Evolutionary conservation across 768 basidiomycete genomes (phyloP).

Genomic region (Cantharellus anzutake): DNA sequence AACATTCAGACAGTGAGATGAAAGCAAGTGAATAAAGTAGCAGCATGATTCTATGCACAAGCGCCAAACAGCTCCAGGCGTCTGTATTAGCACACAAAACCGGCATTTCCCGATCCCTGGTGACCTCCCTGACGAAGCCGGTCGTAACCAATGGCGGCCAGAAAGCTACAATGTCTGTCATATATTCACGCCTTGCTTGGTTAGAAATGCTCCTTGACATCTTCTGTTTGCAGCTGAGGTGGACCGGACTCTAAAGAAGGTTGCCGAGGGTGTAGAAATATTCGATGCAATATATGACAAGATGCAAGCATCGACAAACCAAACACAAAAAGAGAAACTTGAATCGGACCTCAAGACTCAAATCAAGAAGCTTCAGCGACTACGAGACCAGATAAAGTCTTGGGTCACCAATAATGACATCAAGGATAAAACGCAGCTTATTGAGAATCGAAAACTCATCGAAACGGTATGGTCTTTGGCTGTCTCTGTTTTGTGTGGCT

Average conservation of each 20-base stretch:
- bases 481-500: neutral
- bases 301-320: constrained; percentile 89
- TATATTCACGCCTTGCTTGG: neutral
- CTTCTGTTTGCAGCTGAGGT: constrained; percentile 60
- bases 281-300: constrained; percentile 96
- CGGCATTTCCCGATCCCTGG: neutral
- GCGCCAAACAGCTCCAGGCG: too few species aligned
- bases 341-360: constrained; percentile 93
- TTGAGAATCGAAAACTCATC: constrained; percentile 89
- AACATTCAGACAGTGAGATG: too few species aligned
- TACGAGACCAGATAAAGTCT: constrained; percentile 79
- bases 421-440: constrained; percentile 85
- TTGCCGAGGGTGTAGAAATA: constrained; percentile 84
- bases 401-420: constrained; percentile 98
- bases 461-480: constrained; percentile 52
- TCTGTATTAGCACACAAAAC: too few species aligned
- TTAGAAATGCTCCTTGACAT: neutral
- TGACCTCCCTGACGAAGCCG: neutral
- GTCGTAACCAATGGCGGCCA: neutral
- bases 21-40: too few species aligned
- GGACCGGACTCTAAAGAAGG: constrained; percentile 95
- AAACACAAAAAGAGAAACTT: constrained; percentile 96
- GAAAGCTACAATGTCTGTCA: neutral
- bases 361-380: constrained; percentile 84
- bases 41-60: too few species aligned